Evolutionary conservation across 2,329 filamentous ascomycete genomes (phyloP), one percentile per base, ranked within the genome.

Genomic region (Xylariaceae sp.): DNA sequence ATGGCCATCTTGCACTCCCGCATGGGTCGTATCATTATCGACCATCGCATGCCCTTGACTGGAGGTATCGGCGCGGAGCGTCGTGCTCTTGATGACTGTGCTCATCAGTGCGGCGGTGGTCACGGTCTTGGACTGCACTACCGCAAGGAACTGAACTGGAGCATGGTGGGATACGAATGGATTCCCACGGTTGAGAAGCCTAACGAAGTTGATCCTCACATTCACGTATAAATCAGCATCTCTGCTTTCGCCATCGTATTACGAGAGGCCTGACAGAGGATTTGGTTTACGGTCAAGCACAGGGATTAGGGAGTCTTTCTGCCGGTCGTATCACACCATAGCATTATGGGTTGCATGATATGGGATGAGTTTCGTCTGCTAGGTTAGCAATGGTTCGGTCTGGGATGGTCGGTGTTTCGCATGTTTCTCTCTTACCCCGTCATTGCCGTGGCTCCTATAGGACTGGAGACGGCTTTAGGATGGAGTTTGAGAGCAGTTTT

Each of bases 1-100:
- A 97, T 97, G 94, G 94, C 90, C 1, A 88, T 97, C 67, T 80
- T 97, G 18, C 92, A 97, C 72, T 97, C 93, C 7, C 85, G 94
- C 54, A 96, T 99, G 81, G 87, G 90, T 50, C 87, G 88, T 56
- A 89, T 92, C 55, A 82, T 96, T 45, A 96, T 96, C 74, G 85
- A 84, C 64, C 81, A 86, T 63, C 84, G 89, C 57, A 94, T 96
- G 88, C 82, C 83, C 51, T 77, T 84, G 64, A 95, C 89, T 10
- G 93, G 93, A 53, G 92, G 90, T 49, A 80, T 97, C 76, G 88
- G 88, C 68, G 88, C 91, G 18, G 91, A 96, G 73, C 82, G 85
- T 71, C 82, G 83, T 66, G 78, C 80, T 63, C 74, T 79, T 66
- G 77, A 78, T 44, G 64, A 74, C 18, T 73, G 71, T 56, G 64